Evolutionary conservation across 2,329 filamentous ascomycete genomes (phyloP).

Genomic region (Juglanconis sp.): DNA sequence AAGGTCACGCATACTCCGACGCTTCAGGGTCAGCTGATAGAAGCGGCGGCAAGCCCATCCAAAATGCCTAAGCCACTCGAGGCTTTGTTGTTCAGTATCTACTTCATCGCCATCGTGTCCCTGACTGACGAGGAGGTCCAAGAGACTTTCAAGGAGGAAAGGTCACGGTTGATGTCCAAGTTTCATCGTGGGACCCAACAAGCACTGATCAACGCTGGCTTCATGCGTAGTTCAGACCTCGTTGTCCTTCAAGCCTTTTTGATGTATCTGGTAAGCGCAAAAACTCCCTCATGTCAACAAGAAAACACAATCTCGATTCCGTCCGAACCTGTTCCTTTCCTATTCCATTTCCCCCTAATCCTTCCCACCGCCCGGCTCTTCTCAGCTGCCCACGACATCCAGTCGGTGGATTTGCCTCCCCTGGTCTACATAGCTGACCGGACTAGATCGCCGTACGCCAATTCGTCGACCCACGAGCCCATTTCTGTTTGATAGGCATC

Average conservation of each 20-base stretch:
- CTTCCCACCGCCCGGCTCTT: not conserved
- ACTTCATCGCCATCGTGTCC: slow-evolving; percentile 56
- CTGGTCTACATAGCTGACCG: slow-evolving; percentile 23
- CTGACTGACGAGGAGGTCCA: slow-evolving; percentile 53
- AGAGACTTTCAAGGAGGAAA: slow-evolving; percentile 51
- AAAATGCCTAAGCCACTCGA: slow-evolving; percentile 57
- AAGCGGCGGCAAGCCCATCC: slow-evolving; percentile 53
- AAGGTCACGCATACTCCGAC: slow-evolving; percentile 67
- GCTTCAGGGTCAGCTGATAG: slow-evolving; percentile 61
- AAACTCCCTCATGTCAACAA: not conserved
- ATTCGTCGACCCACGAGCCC: slow-evolving; percentile 57
- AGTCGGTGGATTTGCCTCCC: not conserved
- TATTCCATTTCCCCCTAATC: too few relatives aligned
- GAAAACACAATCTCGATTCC: not conserved
- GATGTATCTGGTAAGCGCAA: slow-evolving; percentile 58
- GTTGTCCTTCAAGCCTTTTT: slow-evolving; percentile 65
- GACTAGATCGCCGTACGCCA: slow-evolving; percentile 53
- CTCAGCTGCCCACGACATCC: not conserved
- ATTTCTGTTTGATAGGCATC: slow-evolving; percentile 62
- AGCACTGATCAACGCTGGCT: slow-evolving; percentile 63
- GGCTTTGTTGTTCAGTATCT: slow-evolving; percentile 66
- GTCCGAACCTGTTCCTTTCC: not conserved
- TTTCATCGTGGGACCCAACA: slow-evolving; percentile 61
- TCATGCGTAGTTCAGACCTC: slow-evolving; percentile 64
- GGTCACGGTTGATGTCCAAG: slow-evolving; percentile 45